Percentiles rank a stretch among this genome's conserved stretches.
These are phyloP conservation scores for Hansfordia pulvinata DNA, from an alignment of 2,329 filamentous ascomycete genomes.

Conservation along the genomic window DNA sequence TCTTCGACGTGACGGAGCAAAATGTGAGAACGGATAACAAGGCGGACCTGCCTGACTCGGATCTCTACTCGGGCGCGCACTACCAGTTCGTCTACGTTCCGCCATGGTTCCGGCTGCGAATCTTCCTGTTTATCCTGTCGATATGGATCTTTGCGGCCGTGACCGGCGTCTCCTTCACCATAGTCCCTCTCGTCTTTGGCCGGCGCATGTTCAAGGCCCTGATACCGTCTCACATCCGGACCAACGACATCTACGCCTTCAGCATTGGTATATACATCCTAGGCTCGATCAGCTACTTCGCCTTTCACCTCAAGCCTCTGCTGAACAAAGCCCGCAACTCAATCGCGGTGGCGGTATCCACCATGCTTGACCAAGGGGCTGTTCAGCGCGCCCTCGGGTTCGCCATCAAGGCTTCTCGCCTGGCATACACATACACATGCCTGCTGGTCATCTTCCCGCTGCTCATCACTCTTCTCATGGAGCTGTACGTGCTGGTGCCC, in stretches of 20 bases:
- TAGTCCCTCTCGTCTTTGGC: conserved; percentile 76
- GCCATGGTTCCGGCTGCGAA: conserved; percentile 66
- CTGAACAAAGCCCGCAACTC: conserved; percentile 18
- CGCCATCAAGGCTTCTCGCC: conserved; percentile 21
- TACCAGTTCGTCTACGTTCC: conserved; percentile 71
- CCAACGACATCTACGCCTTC: conserved; percentile 95
- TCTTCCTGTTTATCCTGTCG: conserved; percentile 74
- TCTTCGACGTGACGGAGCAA: conserved; percentile 59
- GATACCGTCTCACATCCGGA: conserved; percentile 56
- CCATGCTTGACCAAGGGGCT: conserved; percentile 16
- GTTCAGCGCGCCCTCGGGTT: conserved; percentile 15
- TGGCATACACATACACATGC: conserved; percentile 64
- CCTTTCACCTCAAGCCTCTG: conserved; percentile 34
- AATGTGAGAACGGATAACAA: conserved; percentile 52
- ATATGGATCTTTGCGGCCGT: conserved; percentile 90
- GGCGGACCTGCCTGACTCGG: conserved; percentile 37
- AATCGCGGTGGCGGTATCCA: conserved; percentile 9
- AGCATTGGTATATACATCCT: conserved; percentile 79
- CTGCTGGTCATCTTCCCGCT: conserved; percentile 72
- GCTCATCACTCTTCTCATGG: conserved; percentile 64
- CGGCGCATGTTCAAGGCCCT: conserved; percentile 62
- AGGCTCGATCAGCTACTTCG: conserved; percentile 50
- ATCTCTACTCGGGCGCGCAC: conserved; percentile 41
- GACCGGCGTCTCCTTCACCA: conserved; percentile 73
- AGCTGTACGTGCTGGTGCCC: conserved; percentile 81